A percentile compares a stretch with the other conserved stretches of the same genome.
These are phyloP conservation scores for Deinandra increscens DNA, from an alignment of 129 eudicot genomes.

Conservation along the genomic window DNA sequence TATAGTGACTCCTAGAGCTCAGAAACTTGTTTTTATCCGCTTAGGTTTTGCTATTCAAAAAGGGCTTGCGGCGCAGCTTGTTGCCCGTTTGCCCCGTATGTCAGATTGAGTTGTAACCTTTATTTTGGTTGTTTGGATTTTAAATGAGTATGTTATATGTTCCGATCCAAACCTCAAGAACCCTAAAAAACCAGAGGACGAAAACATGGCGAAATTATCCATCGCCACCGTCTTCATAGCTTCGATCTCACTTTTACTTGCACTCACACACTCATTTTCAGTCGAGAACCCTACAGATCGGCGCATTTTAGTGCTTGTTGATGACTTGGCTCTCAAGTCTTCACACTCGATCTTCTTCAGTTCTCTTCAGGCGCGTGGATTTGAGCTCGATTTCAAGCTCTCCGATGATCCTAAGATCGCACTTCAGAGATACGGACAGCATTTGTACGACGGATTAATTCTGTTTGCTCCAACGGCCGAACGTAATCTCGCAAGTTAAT, in stretches of 20 bases:
- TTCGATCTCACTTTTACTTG: conserved; percentile 39
- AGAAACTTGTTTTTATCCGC: too few species aligned
- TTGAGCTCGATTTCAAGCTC: conserved; percentile 77
- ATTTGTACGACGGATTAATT: conserved; percentile 73
- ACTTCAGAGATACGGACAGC: conserved; percentile 78
- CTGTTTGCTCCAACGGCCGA: conserved; percentile 63
- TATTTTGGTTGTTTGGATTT: too few species aligned
- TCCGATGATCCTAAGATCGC: conserved; percentile 72
- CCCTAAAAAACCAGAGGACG: conserved; percentile 38
- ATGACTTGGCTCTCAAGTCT: conserved; percentile 67
- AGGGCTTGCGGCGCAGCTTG: too few species aligned
- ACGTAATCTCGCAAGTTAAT: conserved; percentile 42
- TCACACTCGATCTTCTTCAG: conserved; percentile 85
- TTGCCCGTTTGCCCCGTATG: too few species aligned
- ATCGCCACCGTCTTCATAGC: conserved; percentile 29
- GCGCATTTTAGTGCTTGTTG: conserved; percentile 70
- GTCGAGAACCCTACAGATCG: conserved; percentile 73
- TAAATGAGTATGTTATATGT: too few species aligned
- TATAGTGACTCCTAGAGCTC: too few species aligned
- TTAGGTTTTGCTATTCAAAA: too few species aligned
- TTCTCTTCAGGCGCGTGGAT: conserved; percentile 68
- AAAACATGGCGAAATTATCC: conserved; percentile 46
- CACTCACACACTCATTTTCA: conserved; percentile 54
- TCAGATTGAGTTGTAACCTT: too few species aligned
- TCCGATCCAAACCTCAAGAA: conserved; percentile 30